Evolutionary conservation across 2,329 filamentous ascomycete genomes (phyloP), one percentile per base, ranked within the genome.

Genomic region (Colletotrichum musae): DNA sequence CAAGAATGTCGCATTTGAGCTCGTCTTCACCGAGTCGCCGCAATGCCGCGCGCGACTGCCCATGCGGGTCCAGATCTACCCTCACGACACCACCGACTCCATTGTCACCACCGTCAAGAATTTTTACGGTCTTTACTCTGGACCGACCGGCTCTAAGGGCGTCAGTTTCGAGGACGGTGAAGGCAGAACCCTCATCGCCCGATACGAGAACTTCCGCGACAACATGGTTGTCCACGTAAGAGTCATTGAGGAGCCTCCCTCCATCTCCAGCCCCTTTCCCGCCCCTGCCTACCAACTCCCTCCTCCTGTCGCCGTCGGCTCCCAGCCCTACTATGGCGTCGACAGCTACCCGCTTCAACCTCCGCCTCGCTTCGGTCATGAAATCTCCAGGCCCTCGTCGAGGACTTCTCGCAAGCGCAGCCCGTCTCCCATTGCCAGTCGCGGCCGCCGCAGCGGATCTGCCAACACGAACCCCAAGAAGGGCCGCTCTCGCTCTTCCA

Each of bases 51-150:
- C 92, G 82, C 91, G 93, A 77, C 85, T 95, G 73, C 93, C 93
- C n/a, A 91, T 95, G 89, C 87, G 93, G 76, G 93, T 95, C 62
- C 93, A 97, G 77, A 98, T 99, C 74, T 97, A 92, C 77, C 94
- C 94, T 54, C 95, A 98, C 81, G 96, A 99, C 84, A 95, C 94
- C 60, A 98, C 95, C 24, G 95, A 98, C 79, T 98, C 95, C 43
- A 99, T 99, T 83, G 94, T 98, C 72, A 96, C 94, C 15, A 98
- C 96, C 1, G 95, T 98, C 77, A 98, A 97, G 88, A 98, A 98
- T 85, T 98, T 98, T 84, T 98, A 97, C 79, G 96, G 96, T 70
- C 88, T 99, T 74, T 98, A 98, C 80, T 93, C 95, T 73, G 91
- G 89, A 71, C 85, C 87, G 43, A 83, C 82, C 71, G 88, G 89